A percentile compares a stretch with the other conserved stretches of the same genome.
Conservation (phyloP, 2,329 filamentous ascomycete genomes). For the Magnaporthiopsis incrustans region DNA sequence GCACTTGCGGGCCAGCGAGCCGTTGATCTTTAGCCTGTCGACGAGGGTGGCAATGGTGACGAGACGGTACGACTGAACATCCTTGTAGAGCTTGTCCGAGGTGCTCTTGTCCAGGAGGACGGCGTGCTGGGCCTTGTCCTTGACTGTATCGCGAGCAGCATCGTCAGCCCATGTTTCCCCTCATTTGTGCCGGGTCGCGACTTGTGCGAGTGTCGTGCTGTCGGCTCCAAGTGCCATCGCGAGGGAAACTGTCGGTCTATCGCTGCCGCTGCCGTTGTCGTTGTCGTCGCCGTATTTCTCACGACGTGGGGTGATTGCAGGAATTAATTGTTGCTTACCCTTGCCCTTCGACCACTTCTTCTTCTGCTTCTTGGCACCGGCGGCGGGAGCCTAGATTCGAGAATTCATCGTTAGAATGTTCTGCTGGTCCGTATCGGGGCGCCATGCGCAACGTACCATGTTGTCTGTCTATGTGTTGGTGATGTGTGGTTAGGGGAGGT, state of each 20-base stretch:
- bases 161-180: neutral
- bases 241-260: neutral
- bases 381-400: constrained; percentile 3
- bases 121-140: constrained; percentile 99
- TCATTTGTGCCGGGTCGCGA: neutral
- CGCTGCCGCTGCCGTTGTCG: neutral
- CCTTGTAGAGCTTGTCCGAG: constrained; percentile 98
- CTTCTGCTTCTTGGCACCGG: constrained; percentile 71
- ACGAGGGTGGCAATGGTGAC: constrained; percentile 97
- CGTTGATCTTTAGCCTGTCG: constrained; percentile 99
- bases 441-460: constrained; percentile 23
- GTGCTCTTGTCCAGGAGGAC: constrained; percentile 98
- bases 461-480: constrained; percentile 26
- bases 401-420: neutral
- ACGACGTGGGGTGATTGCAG: constrained; percentile 7
- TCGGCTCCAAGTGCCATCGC: neutral
- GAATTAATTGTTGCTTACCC: constrained; percentile 54
- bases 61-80: constrained; percentile 99
- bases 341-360: constrained; percentile 62
- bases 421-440: neutral
- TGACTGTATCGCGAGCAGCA: constrained; percentile 48
- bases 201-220: neutral
- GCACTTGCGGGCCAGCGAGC: constrained; percentile 85
- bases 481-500: constrained; percentile 13
- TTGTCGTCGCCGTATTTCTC: constrained; percentile 2